Evolutionary conservation across 208 protist species (phyloP).

Genomic region (Crithidia brevicula): DNA sequence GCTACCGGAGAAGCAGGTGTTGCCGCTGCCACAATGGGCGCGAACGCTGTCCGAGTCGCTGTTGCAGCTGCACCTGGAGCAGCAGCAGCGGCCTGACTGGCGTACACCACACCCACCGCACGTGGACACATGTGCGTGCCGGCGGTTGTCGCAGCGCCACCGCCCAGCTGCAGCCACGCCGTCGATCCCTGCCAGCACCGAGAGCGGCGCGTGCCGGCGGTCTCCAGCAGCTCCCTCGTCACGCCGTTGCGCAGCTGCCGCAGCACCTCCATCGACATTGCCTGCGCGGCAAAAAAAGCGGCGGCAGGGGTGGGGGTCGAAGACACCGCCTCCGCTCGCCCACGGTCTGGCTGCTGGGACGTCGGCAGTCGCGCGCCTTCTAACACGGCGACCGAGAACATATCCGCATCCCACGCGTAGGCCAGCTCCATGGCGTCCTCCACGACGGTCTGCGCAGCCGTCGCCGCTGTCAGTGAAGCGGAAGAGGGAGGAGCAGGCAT

Average conservation of each 20-base stretch:
- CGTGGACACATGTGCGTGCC: conserved; percentile 34
- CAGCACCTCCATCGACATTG: conserved; percentile 62
- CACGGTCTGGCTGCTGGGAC: not conserved
- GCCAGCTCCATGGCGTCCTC: conserved; percentile 75
- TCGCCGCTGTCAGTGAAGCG: not conserved
- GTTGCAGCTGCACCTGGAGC: no score
- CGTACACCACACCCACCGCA: conserved; percentile 29
- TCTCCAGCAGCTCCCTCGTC: conserved; percentile 50
- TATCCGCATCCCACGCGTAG: conserved; percentile 74
- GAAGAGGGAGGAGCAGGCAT: no score
- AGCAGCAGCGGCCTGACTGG: conserved; percentile 27
- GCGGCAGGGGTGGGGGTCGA: conserved; percentile 4
- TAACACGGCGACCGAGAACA: conserved; percentile 78
- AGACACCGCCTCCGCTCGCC: not conserved
- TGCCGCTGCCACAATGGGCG: not conserved
- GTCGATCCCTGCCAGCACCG: conserved; percentile 50
- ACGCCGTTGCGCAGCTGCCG: conserved; percentile 61
- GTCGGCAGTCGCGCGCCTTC: conserved; percentile 18
- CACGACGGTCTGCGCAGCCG: conserved; percentile 27
- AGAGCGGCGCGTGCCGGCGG: conserved; percentile 24
- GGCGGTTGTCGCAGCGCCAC: conserved; percentile 9
- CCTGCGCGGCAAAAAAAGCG: conserved; percentile 22
- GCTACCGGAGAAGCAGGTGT: not conserved
- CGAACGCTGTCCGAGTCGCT: no score
- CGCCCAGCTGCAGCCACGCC: conserved; percentile 43